phyloP scores from a whole-genome alignment of 2,329 filamentous ascomycete genomes.

The Fonsecaea monophora region DNA sequence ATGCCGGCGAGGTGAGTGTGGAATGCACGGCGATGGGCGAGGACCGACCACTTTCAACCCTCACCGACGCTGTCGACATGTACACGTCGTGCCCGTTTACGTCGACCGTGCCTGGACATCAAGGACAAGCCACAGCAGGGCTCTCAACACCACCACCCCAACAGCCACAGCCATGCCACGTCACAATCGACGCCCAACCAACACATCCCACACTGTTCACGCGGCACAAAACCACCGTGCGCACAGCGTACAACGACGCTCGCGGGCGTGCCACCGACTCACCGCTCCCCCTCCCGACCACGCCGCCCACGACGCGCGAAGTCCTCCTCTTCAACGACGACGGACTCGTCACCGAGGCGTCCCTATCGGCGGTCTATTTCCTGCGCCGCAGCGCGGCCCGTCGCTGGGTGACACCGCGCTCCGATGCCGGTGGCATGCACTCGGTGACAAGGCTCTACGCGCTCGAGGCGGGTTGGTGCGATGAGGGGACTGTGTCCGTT shows the following conservation, averaged over 20 bases:
- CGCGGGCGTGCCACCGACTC: slow-evolving; percentile 61
- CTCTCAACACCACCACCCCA: too few relatives aligned
- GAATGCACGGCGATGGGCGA: slow-evolving; percentile 27
- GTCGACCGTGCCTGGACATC: slow-evolving; percentile 4
- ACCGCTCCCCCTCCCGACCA: slow-evolving; percentile 52
- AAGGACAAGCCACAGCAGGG: background rate
- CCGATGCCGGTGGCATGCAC: slow-evolving; percentile 79
- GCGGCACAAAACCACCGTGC: slow-evolving; percentile 81
- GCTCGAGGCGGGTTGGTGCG: slow-evolving; percentile 71
- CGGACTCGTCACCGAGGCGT: slow-evolving; percentile 81
- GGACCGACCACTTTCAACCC: slow-evolving; percentile 1
- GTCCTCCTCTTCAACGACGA: slow-evolving; percentile 74
- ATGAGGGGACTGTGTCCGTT: slow-evolving; percentile 66
- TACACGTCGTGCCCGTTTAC: slow-evolving; percentile 9
- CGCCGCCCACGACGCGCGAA: slow-evolving; percentile 61
- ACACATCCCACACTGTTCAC: slow-evolving; percentile 70
- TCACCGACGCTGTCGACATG: slow-evolving; percentile 2
- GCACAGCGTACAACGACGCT: slow-evolving; percentile 74
- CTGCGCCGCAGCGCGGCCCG: slow-evolving; percentile 60
- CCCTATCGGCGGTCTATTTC: slow-evolving; percentile 81
- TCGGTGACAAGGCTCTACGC: slow-evolving; percentile 86
- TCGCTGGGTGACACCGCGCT: slow-evolving; percentile 79
- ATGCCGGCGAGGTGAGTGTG: slow-evolving; percentile 18
- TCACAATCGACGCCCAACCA: slow-evolving; percentile 52
- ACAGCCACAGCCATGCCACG: slow-evolving; percentile 8